A percentile compares a stretch with the other conserved stretches of the same genome.
phyloP scores from a whole-genome alignment of 139 green algal species.

The Chlamydomonas urium region DNA sequence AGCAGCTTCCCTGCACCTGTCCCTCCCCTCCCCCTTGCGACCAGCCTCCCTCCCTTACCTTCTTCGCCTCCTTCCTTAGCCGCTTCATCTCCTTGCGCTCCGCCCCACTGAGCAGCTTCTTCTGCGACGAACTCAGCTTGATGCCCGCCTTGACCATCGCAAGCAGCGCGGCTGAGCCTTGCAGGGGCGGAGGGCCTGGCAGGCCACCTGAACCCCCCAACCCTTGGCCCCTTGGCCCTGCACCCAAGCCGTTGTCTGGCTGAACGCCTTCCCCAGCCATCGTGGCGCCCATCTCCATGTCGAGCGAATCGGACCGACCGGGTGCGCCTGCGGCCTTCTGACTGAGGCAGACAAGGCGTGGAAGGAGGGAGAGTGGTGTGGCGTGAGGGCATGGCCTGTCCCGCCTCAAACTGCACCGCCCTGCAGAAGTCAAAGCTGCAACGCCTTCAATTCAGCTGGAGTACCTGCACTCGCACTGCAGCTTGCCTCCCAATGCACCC shows the following conservation, averaged over 20 bases:
- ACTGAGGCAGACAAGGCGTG: too few species aligned
- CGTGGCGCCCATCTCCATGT: slow-evolving; percentile 5
- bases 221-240: too few species aligned
- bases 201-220: not conserved
- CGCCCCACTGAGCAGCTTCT: slow-evolving; percentile 2
- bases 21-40: too few species aligned
- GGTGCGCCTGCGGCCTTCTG: not conserved
- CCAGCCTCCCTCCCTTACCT: too few species aligned
- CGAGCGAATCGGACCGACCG: not conserved
- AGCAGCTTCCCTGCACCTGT: too few species aligned
- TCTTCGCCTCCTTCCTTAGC: slow-evolving; percentile 1
- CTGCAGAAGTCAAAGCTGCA: too few species aligned
- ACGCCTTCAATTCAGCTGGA: too few species aligned
- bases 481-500: not conserved
- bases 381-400: too few species aligned
- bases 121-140: not conserved
- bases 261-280: not conserved
- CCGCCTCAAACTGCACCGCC: too few species aligned
- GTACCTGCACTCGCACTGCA: too few species aligned
- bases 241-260: not conserved
- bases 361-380: too few species aligned
- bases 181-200: slow-evolving; percentile 5
- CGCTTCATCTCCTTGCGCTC: slow-evolving; percentile 5
- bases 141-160: not conserved
- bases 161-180: not conserved